A percentile compares a stretch with the other conserved stretches of the same genome.
phyloP scores from a whole-genome alignment of 2,329 filamentous ascomycete genomes.

The Clarireedia sp. region DNA sequence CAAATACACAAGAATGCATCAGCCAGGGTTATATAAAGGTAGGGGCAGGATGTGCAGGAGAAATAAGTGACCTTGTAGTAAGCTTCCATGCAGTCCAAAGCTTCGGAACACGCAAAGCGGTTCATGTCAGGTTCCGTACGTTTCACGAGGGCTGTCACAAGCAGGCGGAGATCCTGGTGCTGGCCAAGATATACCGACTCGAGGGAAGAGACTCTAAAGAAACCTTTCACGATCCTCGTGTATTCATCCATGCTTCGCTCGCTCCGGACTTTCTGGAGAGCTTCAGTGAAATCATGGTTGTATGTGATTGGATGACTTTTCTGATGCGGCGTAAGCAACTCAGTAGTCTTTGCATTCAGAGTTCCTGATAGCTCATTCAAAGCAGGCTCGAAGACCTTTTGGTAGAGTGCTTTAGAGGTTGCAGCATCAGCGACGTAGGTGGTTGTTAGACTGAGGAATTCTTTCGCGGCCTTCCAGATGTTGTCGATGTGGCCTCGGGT shows the following conservation, averaged over 20 bases:
- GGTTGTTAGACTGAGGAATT: conserved; percentile 32
- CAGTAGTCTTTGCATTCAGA: conserved; percentile 35
- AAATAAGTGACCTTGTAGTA: conserved; percentile 36
- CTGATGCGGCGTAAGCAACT: conserved; percentile 40
- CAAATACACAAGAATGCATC: too few species aligned
- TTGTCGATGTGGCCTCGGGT: conserved; percentile 31
- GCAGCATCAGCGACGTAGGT: conserved; percentile 33
- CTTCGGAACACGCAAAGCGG: conserved; percentile 27
- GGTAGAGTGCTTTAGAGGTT: conserved; percentile 32
- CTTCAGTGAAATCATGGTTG: conserved; percentile 38
- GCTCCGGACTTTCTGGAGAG: conserved; percentile 23
- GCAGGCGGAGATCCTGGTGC: conserved; percentile 16
- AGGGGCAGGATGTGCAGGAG: too few species aligned
- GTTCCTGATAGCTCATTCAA: conserved; percentile 31
- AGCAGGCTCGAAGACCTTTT: conserved; percentile 33
- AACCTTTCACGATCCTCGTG: conserved; percentile 16
- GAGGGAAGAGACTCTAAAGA: conserved; percentile 16
- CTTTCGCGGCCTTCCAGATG: conserved; percentile 29
- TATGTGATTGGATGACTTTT: conserved; percentile 45
- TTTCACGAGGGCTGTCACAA: conserved; percentile 18
- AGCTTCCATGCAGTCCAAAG: conserved; percentile 33
- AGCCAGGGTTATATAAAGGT: too few species aligned
- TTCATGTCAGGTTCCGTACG: conserved; percentile 28
- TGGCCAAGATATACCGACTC: conserved; percentile 13
- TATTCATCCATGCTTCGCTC: conserved; percentile 12